A percentile compares a stretch with the other conserved stretches of the same genome.
These are phyloP conservation scores for Rosa multiflora DNA, from an alignment of 306 rosid genomes.

Conservation along the genomic window DNA sequence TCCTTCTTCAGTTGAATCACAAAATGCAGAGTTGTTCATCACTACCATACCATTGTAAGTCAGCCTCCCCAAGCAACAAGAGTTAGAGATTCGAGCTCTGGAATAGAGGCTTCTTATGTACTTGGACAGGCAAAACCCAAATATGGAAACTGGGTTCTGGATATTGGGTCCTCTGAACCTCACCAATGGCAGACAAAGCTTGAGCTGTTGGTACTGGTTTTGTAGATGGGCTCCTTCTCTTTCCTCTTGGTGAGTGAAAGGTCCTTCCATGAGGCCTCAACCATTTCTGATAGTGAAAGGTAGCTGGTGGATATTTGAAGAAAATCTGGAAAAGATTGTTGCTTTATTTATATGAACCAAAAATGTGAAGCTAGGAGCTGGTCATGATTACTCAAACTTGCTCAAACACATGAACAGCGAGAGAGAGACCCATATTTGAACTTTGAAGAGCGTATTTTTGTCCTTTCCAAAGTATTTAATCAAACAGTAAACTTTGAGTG, in stretches of 20 bases:
- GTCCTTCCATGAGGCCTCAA: conserved; percentile 62
- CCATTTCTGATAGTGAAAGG: conserved; percentile 54
- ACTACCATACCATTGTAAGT: conserved; percentile 49
- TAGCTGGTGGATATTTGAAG: conserved; percentile 3
- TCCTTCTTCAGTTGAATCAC: conserved; percentile 42
- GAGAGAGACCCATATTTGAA: background rate
- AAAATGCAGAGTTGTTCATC: conserved; percentile 49
- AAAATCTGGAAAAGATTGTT: conserved; percentile 18
- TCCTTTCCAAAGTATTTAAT: background rate
- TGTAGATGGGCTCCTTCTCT: conserved; percentile 47
- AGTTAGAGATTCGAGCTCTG: conserved; percentile 45
- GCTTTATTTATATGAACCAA: conserved; percentile 23
- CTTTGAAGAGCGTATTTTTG: conserved; percentile 20
- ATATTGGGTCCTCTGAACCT: conserved; percentile 27
- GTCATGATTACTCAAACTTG: conserved; percentile 38
- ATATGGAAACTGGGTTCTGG: conserved; percentile 46
- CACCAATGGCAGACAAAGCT: conserved; percentile 48
- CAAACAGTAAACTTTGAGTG: background rate
- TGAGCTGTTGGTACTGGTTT: conserved; percentile 37
- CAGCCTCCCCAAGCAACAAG: conserved; percentile 52
- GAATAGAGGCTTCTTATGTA: conserved; percentile 40
- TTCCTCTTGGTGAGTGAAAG: conserved; percentile 46
- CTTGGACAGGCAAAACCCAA: conserved; percentile 57
- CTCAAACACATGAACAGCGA: conserved; percentile 47
- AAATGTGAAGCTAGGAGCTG: conserved; percentile 17